phyloP scores from a whole-genome alignment of 2,329 filamentous ascomycete genomes.

The Ceratocystiopsis sp. region DNA sequence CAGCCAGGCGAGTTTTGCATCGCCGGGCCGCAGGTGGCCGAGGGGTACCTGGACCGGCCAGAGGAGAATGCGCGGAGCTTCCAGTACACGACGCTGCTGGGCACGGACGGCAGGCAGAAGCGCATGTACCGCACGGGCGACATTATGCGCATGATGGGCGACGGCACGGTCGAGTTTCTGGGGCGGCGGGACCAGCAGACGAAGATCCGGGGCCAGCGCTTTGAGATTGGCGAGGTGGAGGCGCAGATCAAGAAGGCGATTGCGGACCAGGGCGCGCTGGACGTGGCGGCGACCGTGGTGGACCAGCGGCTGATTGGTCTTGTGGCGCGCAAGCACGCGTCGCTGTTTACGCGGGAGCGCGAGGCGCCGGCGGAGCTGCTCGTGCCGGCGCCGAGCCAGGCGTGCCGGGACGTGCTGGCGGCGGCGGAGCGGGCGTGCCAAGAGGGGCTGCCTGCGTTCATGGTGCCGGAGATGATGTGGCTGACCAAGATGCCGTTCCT shows the following conservation, averaged over 20 bases:
- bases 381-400: neutral
- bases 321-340: neutral
- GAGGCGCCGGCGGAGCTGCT: neutral
- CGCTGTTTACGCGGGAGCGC: slow-evolving; percentile 1
- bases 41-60: slow-evolving; percentile 23
- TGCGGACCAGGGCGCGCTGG: slow-evolving; percentile 1
- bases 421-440: slow-evolving; percentile 2
- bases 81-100: slow-evolving; percentile 2
- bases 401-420: neutral
- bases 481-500: slow-evolving; percentile 6
- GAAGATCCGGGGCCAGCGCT: slow-evolving; percentile 8
- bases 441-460: slow-evolving; percentile 3
- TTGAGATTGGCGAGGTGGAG: slow-evolving; percentile 8
- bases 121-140: slow-evolving; percentile 9
- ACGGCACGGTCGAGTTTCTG: slow-evolving; percentile 7
- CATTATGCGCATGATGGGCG: slow-evolving; percentile 6
- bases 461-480: slow-evolving; percentile 7
- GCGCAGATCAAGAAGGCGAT: slow-evolving; percentile 1
- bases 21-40: slow-evolving; percentile 25
- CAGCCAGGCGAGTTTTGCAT: slow-evolving; percentile 23
- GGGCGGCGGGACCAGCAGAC: slow-evolving; percentile 7
- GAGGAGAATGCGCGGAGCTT: slow-evolving; percentile 4
- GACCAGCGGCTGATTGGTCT: slow-evolving; percentile 2
- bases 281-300: slow-evolving; percentile 4
- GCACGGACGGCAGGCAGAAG: neutral